phyloP scores from a whole-genome alignment of 2,329 filamentous ascomycete genomes.

The Fusarium xyrophilum region DNA sequence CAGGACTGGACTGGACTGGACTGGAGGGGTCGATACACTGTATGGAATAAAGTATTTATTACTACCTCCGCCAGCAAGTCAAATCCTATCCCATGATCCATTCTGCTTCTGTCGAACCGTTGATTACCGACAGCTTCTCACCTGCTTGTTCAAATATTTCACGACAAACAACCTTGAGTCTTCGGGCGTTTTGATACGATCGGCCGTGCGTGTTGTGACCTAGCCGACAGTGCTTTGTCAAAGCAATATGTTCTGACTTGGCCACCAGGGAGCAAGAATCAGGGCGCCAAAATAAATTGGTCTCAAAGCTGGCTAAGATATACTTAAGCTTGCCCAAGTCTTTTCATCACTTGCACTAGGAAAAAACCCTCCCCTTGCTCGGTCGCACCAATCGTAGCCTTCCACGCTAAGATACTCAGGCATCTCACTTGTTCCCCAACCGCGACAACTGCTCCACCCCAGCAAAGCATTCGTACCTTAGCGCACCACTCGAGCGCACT shows the following conservation, averaged over 20 bases:
- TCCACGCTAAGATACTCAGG: constrained; percentile 41
- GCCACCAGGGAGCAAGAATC: neutral
- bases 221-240: constrained; percentile 4
- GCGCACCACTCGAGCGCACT: constrained; percentile 15
- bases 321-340: neutral
- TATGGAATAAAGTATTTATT: constrained; percentile 1
- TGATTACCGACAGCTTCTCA: neutral
- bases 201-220: constrained; percentile 1
- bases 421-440: constrained; percentile 32
- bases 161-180: neutral
- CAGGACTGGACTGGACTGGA: constrained; percentile 21
- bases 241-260: constrained; percentile 9
- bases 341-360: neutral
- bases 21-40: constrained; percentile 27
- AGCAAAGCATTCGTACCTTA: constrained; percentile 38
- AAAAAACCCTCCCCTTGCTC: neutral
- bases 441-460: constrained; percentile 34
- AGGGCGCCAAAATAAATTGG: neutral
- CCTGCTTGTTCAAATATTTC: neutral
- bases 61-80: neutral
- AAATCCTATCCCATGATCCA: neutral
- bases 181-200: neutral
- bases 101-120: neutral
- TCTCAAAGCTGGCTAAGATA: neutral
- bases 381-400: constrained; percentile 43